phyloP scores from a whole-genome alignment of 176 grass and related monocot genomes.

The Lolium multiflorum region DNA sequence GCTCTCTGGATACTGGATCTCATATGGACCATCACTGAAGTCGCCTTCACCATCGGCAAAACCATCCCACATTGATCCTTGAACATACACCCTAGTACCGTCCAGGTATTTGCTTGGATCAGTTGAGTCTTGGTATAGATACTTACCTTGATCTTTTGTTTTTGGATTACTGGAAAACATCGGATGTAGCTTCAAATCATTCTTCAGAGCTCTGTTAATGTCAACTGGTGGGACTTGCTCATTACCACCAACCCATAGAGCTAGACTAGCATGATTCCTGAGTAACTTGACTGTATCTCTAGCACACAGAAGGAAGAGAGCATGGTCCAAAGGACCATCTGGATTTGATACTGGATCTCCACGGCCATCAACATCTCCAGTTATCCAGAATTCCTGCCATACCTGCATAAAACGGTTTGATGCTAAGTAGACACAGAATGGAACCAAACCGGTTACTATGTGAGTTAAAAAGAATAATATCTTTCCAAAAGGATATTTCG shows the following conservation, averaged over 20 bases:
- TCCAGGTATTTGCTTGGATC: slow-evolving; percentile 95
- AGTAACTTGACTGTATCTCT: slow-evolving; percentile 94
- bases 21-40: slow-evolving; percentile 92
- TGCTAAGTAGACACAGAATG: slow-evolving; percentile 39
- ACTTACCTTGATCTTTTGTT: slow-evolving; percentile 32
- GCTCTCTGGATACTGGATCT: slow-evolving; percentile 91
- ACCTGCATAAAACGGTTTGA: slow-evolving; percentile 62
- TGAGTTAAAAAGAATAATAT: neutral
- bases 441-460: slow-evolving; percentile 3
- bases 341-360: slow-evolving; percentile 87
- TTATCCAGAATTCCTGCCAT: slow-evolving; percentile 99
- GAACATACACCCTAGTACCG: slow-evolving; percentile 84
- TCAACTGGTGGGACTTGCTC: slow-evolving; percentile 90
- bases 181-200: slow-evolving; percentile 80
- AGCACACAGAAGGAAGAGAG: slow-evolving; percentile 92
- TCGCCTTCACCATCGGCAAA: slow-evolving; percentile 86
- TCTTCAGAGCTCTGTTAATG: slow-evolving; percentile 79
- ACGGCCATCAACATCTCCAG: slow-evolving; percentile 90
- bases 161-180: slow-evolving; percentile 49
- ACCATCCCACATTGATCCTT: slow-evolving; percentile 99
- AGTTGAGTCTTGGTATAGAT: slow-evolving; percentile 44
- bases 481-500: neutral
- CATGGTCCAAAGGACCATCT: slow-evolving; percentile 86
- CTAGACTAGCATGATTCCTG: slow-evolving; percentile 89
- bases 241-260: slow-evolving; percentile 99